phyloP scores from a whole-genome alignment of 1,139 yeast species.

The Yamadazyma oceani region DNA sequence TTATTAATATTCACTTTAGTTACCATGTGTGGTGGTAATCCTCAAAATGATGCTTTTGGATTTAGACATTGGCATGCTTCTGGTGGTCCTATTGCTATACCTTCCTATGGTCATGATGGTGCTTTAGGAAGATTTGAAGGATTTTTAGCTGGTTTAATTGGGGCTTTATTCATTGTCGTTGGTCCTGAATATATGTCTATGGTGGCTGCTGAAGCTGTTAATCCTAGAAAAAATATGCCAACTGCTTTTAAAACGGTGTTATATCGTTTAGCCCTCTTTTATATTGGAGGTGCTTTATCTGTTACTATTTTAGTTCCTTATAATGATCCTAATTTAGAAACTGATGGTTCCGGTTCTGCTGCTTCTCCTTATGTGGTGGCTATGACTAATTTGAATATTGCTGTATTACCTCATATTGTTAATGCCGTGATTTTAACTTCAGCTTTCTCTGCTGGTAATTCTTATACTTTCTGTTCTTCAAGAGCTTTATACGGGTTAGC shows the following conservation, averaged over 20 bases:
- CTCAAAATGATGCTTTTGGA: slow-evolving; percentile 62
- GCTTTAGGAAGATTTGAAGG: slow-evolving; percentile 69
- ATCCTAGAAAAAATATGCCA: slow-evolving; percentile 78
- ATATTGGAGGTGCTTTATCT: slow-evolving; percentile 51
- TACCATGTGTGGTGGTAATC: slow-evolving; percentile 87
- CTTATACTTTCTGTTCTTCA: slow-evolving; percentile 45
- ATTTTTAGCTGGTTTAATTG: slow-evolving; percentile 59
- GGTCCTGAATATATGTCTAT: slow-evolving; percentile 85
- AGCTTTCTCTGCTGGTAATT: slow-evolving; percentile 47
- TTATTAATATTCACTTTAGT: slow-evolving; percentile 70
- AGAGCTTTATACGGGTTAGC: slow-evolving; percentile 44
- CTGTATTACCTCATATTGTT: slow-evolving; percentile 41
- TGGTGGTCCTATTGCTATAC: slow-evolving; percentile 52
- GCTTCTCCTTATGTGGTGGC: slow-evolving; percentile 49
- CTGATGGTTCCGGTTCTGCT: slow-evolving; percentile 27
- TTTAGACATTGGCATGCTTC: slow-evolving; percentile 60
- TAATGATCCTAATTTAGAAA: slow-evolving; percentile 33
- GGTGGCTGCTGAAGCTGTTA: slow-evolving; percentile 79
- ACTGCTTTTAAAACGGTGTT: slow-evolving; percentile 78
- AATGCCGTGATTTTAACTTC: slow-evolving; percentile 45
- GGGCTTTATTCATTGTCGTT: slow-evolving; percentile 69
- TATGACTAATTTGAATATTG: slow-evolving; percentile 39
- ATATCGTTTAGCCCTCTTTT: slow-evolving; percentile 67
- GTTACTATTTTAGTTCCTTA: slow-evolving; percentile 42
- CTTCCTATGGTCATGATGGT: slow-evolving; percentile 49